Conservation (phyloP, 2,329 filamentous ascomycete genomes). For the Apiospora aurea region DNA sequence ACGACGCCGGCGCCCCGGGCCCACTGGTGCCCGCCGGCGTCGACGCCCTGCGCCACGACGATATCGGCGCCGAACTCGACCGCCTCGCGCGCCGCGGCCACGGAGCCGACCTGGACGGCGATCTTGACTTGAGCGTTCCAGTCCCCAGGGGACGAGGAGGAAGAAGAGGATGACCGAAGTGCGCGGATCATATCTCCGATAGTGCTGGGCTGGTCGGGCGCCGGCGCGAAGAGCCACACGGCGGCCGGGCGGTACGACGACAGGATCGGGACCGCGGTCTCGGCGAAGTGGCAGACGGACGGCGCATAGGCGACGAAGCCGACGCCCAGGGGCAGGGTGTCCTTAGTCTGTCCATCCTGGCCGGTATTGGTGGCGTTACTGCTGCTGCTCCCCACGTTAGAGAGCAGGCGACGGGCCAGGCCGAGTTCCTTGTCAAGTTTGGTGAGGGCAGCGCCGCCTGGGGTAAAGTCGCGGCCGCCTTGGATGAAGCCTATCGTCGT, state of each 20-base stretch:
- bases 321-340: slow-evolving; percentile 59
- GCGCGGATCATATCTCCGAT: slow-evolving; percentile 32
- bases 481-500: slow-evolving; percentile 41
- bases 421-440: slow-evolving; percentile 42
- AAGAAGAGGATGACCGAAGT: not conserved
- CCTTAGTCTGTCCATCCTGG: not conserved
- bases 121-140: slow-evolving; percentile 50
- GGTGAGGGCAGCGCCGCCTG: slow-evolving; percentile 39
- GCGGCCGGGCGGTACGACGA: slow-evolving; percentile 61
- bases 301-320: slow-evolving; percentile 67
- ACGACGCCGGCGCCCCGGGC: slow-evolving; percentile 53
- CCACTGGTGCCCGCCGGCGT: slow-evolving; percentile 61
- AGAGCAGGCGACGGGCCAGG: slow-evolving; percentile 20
- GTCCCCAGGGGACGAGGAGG: not conserved
- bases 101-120: slow-evolving; percentile 69
- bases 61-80: slow-evolving; percentile 59
- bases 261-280: slow-evolving; percentile 59
- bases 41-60: slow-evolving; percentile 61
- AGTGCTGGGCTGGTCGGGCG: slow-evolving; percentile 39
- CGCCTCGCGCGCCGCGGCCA: slow-evolving; percentile 59
- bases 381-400: not conserved
- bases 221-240: slow-evolving; percentile 72
- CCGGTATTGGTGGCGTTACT: not conserved
- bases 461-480: slow-evolving; percentile 42
- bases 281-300: slow-evolving; percentile 44